phyloP scores from a whole-genome alignment of 2,329 filamentous ascomycete species.

The Nothophaeocryptopus gaeumannii region DNA sequence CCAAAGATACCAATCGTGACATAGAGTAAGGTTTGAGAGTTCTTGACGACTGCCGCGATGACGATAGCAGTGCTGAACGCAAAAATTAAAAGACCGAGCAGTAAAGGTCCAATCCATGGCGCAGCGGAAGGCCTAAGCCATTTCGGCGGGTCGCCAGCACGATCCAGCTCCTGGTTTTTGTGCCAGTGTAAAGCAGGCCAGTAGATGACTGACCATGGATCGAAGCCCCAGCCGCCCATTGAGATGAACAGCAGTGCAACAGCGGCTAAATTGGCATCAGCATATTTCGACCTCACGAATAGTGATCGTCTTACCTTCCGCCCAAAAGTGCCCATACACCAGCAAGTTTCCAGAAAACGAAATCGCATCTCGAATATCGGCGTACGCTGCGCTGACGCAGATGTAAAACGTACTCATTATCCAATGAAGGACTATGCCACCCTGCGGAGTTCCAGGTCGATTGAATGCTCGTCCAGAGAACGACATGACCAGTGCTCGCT shows the following conservation, averaged over 20 bases:
- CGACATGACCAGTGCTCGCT: neutral
- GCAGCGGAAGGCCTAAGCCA: conserved; percentile 5
- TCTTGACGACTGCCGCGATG: conserved; percentile 2
- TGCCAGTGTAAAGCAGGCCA: conserved; percentile 7
- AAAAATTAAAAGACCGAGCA: neutral
- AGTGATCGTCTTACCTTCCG: conserved; percentile 2
- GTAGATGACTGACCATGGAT: neutral
- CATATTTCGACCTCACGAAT: neutral
- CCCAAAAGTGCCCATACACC: conserved; percentile 8
- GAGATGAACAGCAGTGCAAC: conserved; percentile 7
- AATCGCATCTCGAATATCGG: conserved; percentile 3
- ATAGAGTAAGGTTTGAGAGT: conserved; percentile 3
- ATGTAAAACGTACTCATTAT: conserved; percentile 9
- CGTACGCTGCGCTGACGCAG: conserved; percentile 7
- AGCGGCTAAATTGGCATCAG: neutral
- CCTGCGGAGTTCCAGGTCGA: conserved; percentile 10
- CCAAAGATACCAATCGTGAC: conserved; percentile 7
- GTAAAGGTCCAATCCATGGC: conserved; percentile 5
- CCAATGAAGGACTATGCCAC: conserved; percentile 14
- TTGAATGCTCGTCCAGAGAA: conserved; percentile 4
- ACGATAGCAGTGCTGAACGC: conserved; percentile 4
- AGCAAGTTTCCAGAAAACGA: conserved; percentile 7
- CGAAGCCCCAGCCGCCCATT: conserved; percentile 4
- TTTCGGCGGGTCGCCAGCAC: conserved; percentile 1
- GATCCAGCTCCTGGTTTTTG: neutral